phyloP scores from a whole-genome alignment of 2,329 filamentous ascomycete genomes.

The Colletotrichum sp. region DNA sequence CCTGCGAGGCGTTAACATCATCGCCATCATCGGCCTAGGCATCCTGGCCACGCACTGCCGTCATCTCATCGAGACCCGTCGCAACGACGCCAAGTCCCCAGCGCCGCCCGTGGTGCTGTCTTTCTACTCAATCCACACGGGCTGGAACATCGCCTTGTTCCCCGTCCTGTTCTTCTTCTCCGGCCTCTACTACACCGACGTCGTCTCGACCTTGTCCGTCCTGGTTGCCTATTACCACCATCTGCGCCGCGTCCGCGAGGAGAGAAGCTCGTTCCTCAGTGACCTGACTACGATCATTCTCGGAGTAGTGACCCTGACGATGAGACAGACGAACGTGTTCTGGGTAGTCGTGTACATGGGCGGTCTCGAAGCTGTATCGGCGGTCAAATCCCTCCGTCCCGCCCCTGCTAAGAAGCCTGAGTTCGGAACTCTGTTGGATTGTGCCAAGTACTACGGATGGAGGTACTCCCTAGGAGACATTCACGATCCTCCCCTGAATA shows the following conservation, averaged over 20 bases:
- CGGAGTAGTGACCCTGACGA: constrained; percentile 72
- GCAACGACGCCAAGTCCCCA: neutral
- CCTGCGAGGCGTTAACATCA: constrained; percentile 55
- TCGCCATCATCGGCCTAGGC: constrained; percentile 47
- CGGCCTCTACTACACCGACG: constrained; percentile 92
- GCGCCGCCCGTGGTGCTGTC: constrained; percentile 32
- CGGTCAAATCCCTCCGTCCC: constrained; percentile 49
- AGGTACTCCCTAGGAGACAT: constrained; percentile 56
- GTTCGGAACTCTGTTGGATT: constrained; percentile 35
- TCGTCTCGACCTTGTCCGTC: constrained; percentile 80
- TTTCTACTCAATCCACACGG: constrained; percentile 60
- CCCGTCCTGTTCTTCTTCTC: constrained; percentile 97
- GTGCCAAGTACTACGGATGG: constrained; percentile 42
- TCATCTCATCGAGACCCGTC: constrained; percentile 51
- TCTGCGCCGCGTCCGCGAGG: constrained; percentile 46
- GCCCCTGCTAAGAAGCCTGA: constrained; percentile 31
- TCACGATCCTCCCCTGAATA: constrained; percentile 57
- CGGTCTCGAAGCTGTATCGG: constrained; percentile 60
- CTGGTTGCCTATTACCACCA: constrained; percentile 70
- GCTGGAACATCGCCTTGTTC: constrained; percentile 83
- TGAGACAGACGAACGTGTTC: constrained; percentile 96
- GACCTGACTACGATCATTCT: constrained; percentile 54
- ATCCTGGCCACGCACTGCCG: constrained; percentile 57
- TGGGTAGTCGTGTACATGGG: constrained; percentile 86
- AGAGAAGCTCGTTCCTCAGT: constrained; percentile 36